Percentiles rank a stretch among this genome's conserved stretches.
These are phyloP conservation scores for Suhomyces canberraensis DNA, from an alignment of 805 yeast species.

Conservation along the genomic window DNA sequence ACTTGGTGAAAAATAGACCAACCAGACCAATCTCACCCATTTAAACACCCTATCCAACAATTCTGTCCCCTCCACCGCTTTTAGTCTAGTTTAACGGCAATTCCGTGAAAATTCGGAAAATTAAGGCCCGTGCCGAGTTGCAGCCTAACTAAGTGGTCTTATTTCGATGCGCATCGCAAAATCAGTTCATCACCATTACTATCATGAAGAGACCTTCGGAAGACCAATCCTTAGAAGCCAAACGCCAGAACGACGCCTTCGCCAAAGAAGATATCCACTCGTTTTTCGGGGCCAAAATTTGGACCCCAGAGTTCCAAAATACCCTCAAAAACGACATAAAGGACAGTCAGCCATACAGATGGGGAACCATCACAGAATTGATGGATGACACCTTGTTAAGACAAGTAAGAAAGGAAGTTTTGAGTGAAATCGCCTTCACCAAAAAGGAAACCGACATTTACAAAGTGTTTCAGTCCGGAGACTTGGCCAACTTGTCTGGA, in stretches of 20 bases:
- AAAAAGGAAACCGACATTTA: constrained; percentile 96
- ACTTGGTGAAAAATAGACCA: too few relatives aligned
- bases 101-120: too few relatives aligned
- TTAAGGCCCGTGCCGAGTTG: too few relatives aligned
- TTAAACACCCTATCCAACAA: too few relatives aligned
- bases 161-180: too few relatives aligned
- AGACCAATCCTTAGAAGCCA: constrained; percentile 1
- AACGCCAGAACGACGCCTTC: constrained; percentile 3
- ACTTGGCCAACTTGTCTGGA: constrained; percentile 87
- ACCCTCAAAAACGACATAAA: constrained; percentile 43
- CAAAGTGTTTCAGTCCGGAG: constrained; percentile 86
- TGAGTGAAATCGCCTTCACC: constrained; percentile 82
- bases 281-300: constrained; percentile 48
- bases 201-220: constrained; percentile 2
- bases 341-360: constrained; percentile 73
- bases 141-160: too few relatives aligned
- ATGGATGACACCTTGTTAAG: constrained; percentile 75
- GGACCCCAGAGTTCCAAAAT: constrained; percentile 39
- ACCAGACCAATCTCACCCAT: too few relatives aligned
- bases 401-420: constrained; percentile 80
- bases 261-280: constrained; percentile 7
- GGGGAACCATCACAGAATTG: constrained; percentile 80
- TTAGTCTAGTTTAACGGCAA: too few relatives aligned
- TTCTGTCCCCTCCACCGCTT: too few relatives aligned
- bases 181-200: not conserved